Evolutionary conservation across 2,329 filamentous ascomycete species (phyloP).

Genomic region (Colletotrichum scovillei): DNA sequence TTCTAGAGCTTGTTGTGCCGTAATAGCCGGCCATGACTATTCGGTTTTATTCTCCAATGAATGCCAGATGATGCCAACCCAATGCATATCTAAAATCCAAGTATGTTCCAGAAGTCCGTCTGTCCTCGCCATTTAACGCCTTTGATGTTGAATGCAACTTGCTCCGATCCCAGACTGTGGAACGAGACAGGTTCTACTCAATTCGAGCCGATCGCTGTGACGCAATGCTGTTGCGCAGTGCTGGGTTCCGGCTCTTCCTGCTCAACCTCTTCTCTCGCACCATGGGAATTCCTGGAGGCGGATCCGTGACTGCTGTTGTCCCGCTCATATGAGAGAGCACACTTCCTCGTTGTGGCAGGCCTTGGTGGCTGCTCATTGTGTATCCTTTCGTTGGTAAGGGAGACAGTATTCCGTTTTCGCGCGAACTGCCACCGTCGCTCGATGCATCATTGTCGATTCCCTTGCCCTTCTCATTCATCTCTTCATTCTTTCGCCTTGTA

Average conservation of each 20-base stretch:
- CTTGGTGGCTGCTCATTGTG: background rate
- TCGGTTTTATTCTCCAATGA: conserved; percentile 4
- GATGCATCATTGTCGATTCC: conserved; percentile 17
- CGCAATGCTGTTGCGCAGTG: conserved; percentile 24
- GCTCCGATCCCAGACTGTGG: background rate
- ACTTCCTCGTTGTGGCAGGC: conserved; percentile 1
- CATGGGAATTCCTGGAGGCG: conserved; percentile 8
- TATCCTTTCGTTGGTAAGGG: background rate
- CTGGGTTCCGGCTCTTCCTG: conserved; percentile 13
- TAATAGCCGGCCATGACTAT: conserved; percentile 1
- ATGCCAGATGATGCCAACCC: conserved; percentile 28
- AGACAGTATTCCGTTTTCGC: conserved; percentile 2
- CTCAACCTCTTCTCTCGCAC: conserved; percentile 29
- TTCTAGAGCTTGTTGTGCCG: conserved; percentile 3
- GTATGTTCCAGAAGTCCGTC: conserved; percentile 23
- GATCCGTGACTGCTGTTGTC: conserved; percentile 3
- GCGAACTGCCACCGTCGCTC: conserved; percentile 21
- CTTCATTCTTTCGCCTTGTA: conserved; percentile 1
- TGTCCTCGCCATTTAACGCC: conserved; percentile 12
- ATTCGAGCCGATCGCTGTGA: conserved; percentile 31
- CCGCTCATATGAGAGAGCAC: conserved; percentile 22
- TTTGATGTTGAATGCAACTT: background rate
- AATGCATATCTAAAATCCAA: conserved; percentile 27
- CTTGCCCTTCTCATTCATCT: conserved; percentile 35
- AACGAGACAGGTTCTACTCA: background rate